Percentiles rank a stretch among this genome's conserved stretches.
Conservation (phyloP, 345 rosid species). For the Aurinia saxatilis region DNA sequence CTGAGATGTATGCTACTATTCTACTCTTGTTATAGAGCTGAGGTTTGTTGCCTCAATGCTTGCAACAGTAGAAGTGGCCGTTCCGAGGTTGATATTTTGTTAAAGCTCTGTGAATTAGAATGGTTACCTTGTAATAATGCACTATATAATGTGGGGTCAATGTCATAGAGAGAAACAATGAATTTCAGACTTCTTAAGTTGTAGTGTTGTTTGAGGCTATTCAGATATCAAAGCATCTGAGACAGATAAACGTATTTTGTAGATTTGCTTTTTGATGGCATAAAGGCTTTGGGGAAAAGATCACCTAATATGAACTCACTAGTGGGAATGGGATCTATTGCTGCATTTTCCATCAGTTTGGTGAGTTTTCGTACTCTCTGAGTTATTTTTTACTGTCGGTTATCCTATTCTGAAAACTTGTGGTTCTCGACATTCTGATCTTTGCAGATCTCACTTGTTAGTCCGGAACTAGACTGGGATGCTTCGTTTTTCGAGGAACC, state of each 20-base stretch:
- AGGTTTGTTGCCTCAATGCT: not conserved
- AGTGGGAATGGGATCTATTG: slow-evolving; percentile 81
- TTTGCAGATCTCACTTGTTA: slow-evolving; percentile 68
- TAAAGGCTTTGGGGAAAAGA: slow-evolving; percentile 70
- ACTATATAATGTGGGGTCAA: not conserved
- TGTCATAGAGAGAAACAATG: not conserved
- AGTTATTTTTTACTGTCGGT: not conserved
- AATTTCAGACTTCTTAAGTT: not conserved
- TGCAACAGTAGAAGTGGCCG: not conserved
- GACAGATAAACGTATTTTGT: slow-evolving; percentile 19
- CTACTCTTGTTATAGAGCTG: not conserved
- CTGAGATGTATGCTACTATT: not conserved
- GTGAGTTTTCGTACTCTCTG: slow-evolving; percentile 34
- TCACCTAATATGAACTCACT: slow-evolving; percentile 97
- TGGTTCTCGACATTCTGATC: slow-evolving; percentile 5
- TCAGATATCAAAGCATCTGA: slow-evolving; percentile 6
- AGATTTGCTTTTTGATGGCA: slow-evolving; percentile 80
- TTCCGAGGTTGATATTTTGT: not conserved
- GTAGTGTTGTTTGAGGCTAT: slow-evolving; percentile 4
- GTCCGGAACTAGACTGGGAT: slow-evolving; percentile 87
- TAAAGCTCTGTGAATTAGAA: not conserved
- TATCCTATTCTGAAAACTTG: not conserved
- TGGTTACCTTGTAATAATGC: not conserved
- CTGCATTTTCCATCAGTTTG: slow-evolving; percentile 77
- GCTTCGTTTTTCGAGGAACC: slow-evolving; percentile 96